Evolutionary conservation across 177 flowering plant genomes (phyloP).

Genomic region (Vitis hybrid): DNA sequence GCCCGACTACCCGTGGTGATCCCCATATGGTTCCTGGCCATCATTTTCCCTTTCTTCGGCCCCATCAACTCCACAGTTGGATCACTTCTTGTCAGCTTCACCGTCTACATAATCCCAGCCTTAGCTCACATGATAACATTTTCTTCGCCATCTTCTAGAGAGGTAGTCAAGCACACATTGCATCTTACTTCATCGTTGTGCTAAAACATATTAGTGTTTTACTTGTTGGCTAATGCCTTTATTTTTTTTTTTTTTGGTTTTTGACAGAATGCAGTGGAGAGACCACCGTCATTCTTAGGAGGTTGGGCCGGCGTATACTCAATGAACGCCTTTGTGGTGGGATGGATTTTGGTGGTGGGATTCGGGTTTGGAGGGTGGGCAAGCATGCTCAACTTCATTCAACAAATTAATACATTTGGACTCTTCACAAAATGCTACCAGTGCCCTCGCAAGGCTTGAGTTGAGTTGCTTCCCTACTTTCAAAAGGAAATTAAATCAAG

Average conservation of each 20-base stretch:
- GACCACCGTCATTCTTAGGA: conserved; percentile 68
- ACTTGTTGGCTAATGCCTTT: not conserved
- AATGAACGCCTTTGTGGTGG: conserved; percentile 74
- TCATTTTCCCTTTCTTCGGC: conserved; percentile 91
- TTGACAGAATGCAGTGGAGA: conserved; percentile 87
- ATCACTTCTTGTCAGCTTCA: conserved; percentile 91
- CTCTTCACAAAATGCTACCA: conserved; percentile 90
- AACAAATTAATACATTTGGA: conserved; percentile 81
- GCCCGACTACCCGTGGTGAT: conserved; percentile 85
- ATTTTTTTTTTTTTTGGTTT: not conserved
- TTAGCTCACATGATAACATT: conserved; percentile 88
- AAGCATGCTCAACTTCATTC: conserved; percentile 78
- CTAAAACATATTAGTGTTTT: not conserved
- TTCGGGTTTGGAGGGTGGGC: conserved; percentile 99
- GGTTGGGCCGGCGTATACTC: conserved; percentile 76
- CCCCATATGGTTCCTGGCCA: conserved; percentile 93
- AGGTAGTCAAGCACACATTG: conserved; percentile 37
- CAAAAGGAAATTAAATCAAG: not conserved
- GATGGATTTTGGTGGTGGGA: conserved; percentile 85
- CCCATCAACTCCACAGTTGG: conserved; percentile 95
- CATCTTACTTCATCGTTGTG: not conserved
- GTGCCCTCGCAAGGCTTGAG: conserved; percentile 69
- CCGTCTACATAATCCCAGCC: conserved; percentile 91
- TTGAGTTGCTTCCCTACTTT: conserved; percentile 2
- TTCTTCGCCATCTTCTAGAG: conserved; percentile 66